A percentile compares a stretch with the other conserved stretches of the same genome.
phyloP scores from a whole-genome alignment of 1,284 basidiomycete genomes.

The Vanrija sp. region DNA sequence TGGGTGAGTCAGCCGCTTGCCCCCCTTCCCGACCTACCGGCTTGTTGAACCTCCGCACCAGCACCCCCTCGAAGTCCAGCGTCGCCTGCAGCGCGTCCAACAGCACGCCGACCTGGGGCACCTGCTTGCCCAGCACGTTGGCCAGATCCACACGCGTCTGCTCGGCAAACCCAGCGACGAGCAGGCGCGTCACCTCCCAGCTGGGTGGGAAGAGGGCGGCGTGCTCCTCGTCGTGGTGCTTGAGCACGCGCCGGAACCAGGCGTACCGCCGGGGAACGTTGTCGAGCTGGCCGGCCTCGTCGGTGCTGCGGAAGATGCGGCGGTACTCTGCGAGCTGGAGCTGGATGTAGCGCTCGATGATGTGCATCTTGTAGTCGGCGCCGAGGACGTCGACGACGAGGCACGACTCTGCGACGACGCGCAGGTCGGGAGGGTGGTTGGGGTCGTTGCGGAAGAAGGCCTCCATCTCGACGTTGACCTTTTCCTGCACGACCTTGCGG shows the following conservation, averaged over 20 bases:
- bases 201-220: slow-evolving; percentile 71
- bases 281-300: slow-evolving; percentile 93
- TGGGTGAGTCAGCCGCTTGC: slow-evolving; percentile 15
- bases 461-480: slow-evolving; percentile 84
- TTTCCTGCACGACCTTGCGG: slow-evolving; percentile 68
- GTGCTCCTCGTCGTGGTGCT: slow-evolving; percentile 82
- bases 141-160: slow-evolving; percentile 61
- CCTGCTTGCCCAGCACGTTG: slow-evolving; percentile 48
- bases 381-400: slow-evolving; percentile 81
- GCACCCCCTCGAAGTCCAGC: slow-evolving; percentile 75
- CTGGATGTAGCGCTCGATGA: slow-evolving; percentile 85
- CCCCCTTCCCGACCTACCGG: slow-evolving; percentile 55
- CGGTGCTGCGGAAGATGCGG: slow-evolving; percentile 84
- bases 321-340: slow-evolving; percentile 94
- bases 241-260: slow-evolving; percentile 91
- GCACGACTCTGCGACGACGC: slow-evolving; percentile 71
- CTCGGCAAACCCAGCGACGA: slow-evolving; percentile 77
- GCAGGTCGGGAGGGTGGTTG: slow-evolving; percentile 61
- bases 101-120: slow-evolving; percentile 69
- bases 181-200: slow-evolving; percentile 77
- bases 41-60: slow-evolving; percentile 71
- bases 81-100: slow-evolving; percentile 81
- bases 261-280: slow-evolving; percentile 90
- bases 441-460: slow-evolving; percentile 76
- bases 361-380: slow-evolving; percentile 62